Conservation (phyloP, 768 basidiomycete genomes). For the Sporobolomyces pararoseus region DNA sequence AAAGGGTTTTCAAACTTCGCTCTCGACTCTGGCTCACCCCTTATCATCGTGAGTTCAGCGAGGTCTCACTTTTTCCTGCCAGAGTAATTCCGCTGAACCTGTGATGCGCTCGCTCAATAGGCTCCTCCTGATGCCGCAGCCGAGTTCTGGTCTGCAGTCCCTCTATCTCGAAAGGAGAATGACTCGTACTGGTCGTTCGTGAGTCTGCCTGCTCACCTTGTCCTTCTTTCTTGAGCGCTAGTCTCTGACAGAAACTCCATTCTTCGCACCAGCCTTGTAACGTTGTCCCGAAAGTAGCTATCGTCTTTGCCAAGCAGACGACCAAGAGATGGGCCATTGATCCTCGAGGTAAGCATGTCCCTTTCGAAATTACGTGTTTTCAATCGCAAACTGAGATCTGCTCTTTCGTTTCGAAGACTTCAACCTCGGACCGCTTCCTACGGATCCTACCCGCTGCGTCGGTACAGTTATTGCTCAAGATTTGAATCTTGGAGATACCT, state of each 20-base stretch:
- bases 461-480: conserved; percentile 7
- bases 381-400: not conserved
- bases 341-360: not conserved
- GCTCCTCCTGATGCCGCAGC: conserved; percentile 24
- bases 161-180: conserved; percentile 10
- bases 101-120: too few relatives aligned
- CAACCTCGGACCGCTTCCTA: conserved; percentile 7
- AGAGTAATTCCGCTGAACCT: not conserved
- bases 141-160: conserved; percentile 22
- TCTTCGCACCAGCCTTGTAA: not conserved
- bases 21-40: conserved; percentile 34
- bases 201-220: not conserved
- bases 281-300: not conserved
- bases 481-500: not conserved
- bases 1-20: conserved; percentile 4
- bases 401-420: conserved; percentile 1
- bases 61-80: too few relatives aligned
- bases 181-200: conserved; percentile 22
- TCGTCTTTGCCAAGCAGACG: not conserved
- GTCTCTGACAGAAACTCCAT: not conserved
- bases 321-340: not conserved
- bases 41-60: conserved; percentile 27
- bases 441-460: conserved; percentile 7
- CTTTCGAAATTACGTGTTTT: not conserved
- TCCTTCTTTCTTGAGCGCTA: not conserved